Evolutionary conservation across 352 stramenopile species (phyloP).

Genomic region (Globisporangium lucens): DNA sequence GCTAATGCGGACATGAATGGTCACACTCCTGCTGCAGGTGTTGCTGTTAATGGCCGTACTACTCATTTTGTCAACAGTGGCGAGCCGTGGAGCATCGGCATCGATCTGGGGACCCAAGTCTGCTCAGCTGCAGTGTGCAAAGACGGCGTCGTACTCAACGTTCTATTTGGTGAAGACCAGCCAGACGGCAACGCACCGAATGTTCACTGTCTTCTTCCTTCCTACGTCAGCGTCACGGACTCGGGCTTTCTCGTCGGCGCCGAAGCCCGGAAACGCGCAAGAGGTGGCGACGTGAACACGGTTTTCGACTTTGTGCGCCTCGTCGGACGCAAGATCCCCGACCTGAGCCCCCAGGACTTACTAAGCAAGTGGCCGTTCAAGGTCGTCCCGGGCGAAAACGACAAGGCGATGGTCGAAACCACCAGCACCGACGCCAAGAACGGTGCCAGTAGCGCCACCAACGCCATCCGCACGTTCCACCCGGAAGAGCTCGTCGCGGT

Average conservation of each 20-base stretch:
- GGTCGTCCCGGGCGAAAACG: conserved; percentile 21
- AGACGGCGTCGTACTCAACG: neutral
- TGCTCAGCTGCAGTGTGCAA: conserved; percentile 4
- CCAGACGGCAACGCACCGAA: neutral
- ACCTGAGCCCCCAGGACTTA: conserved; percentile 14
- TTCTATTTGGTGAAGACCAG: neutral
- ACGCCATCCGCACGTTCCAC: conserved; percentile 10
- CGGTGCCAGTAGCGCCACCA: neutral
- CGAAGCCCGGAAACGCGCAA: neutral
- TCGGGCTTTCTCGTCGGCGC: conserved; percentile 6
- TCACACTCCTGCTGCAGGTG: too few species aligned
- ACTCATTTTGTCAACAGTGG: too few species aligned
- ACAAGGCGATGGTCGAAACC: conserved; percentile 35
- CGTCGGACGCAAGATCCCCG: conserved; percentile 24
- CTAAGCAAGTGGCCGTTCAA: conserved; percentile 32
- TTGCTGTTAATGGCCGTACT: too few species aligned
- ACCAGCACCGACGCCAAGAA: neutral
- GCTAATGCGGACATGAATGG: too few species aligned
- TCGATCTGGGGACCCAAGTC: conserved; percentile 12
- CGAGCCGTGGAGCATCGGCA: conserved; percentile 4
- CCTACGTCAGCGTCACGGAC: conserved; percentile 11
- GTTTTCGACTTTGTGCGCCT: conserved; percentile 30
- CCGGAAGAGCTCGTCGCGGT: conserved; percentile 49
- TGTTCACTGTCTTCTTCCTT: neutral
- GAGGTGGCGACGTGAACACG: conserved; percentile 23